Percentiles rank a stretch among this genome's conserved stretches.
Evolutionary conservation across 1,284 basidiomycete species (phyloP).

Genomic region (Fomitiporia mediterranea): DNA sequence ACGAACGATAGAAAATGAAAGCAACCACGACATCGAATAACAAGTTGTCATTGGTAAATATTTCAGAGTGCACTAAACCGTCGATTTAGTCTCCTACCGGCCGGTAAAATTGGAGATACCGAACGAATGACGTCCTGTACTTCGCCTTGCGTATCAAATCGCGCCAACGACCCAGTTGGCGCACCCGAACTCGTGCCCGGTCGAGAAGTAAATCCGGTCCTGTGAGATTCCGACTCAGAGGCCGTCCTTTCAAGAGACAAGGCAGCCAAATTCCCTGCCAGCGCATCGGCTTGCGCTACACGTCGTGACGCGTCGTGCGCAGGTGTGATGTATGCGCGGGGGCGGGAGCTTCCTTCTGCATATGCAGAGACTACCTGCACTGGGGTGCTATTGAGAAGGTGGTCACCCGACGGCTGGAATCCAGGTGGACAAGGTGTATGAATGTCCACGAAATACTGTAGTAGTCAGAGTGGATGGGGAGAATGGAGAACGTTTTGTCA

Average conservation of each 20-base stretch:
- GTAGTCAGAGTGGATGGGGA: neutral
- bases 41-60: neutral
- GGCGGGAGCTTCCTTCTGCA: slow-evolving; percentile 3
- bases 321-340: slow-evolving; percentile 14
- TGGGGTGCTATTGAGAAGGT: slow-evolving; percentile 1
- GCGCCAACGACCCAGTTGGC: neutral
- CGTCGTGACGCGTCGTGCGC: slow-evolving; percentile 5
- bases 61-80: slow-evolving; percentile 4
- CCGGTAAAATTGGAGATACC: neutral
- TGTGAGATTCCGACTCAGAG: neutral
- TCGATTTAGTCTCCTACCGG: slow-evolving; percentile 2
- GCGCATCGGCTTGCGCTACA: neutral
- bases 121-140: neutral
- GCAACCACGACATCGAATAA: neutral
- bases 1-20: neutral
- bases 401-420: slow-evolving; percentile 6
- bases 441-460: slow-evolving; percentile 18
- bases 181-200: neutral
- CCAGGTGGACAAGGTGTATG: slow-evolving; percentile 8
- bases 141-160: neutral
- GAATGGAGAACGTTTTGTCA: neutral
- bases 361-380: slow-evolving; percentile 6
- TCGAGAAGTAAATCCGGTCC: neutral
- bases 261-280: neutral
- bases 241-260: neutral